Evolutionary conservation across 805 yeast genomes (phyloP).

Genomic region (Metschnikowia peoriensis): DNA sequence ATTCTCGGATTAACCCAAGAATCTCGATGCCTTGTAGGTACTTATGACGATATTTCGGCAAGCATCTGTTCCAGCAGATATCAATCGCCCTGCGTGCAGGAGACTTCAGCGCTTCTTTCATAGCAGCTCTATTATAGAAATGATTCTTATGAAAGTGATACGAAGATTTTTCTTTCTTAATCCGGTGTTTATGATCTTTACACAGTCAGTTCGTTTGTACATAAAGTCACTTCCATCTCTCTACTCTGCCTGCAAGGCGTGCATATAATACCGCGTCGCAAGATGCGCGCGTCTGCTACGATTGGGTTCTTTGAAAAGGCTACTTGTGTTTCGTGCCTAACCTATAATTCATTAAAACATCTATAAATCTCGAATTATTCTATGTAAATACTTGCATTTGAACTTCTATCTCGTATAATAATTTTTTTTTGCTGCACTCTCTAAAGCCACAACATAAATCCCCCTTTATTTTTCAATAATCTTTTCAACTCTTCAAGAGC

Average conservation of each 20-base stretch:
- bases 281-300: neutral
- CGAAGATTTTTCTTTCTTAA: neutral
- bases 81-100: constrained; percentile 9
- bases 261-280: constrained; percentile 1
- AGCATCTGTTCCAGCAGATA: constrained; percentile 14
- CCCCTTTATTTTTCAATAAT: neutral
- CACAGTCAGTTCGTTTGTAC: neutral
- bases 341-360: no score
- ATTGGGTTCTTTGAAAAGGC: neutral
- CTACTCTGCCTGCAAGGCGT: constrained; percentile 1
- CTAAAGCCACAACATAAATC: no score
- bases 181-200: no score
- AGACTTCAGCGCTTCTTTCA: neutral
- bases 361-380: no score
- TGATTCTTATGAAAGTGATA: no score
- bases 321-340: no score
- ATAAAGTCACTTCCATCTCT: neutral
- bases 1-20: constrained; percentile 9
- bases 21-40: constrained; percentile 11
- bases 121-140: neutral
- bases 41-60: neutral
- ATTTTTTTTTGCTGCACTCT: no score
- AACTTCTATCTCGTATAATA: no score
- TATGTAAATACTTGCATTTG: no score
- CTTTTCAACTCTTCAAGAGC: neutral